A percentile compares a stretch with the other conserved stretches of the same genome.
These are phyloP conservation scores for Sphagnurus paluster DNA, from an alignment of 1,284 basidiomycete genomes.

Conservation along the genomic window DNA sequence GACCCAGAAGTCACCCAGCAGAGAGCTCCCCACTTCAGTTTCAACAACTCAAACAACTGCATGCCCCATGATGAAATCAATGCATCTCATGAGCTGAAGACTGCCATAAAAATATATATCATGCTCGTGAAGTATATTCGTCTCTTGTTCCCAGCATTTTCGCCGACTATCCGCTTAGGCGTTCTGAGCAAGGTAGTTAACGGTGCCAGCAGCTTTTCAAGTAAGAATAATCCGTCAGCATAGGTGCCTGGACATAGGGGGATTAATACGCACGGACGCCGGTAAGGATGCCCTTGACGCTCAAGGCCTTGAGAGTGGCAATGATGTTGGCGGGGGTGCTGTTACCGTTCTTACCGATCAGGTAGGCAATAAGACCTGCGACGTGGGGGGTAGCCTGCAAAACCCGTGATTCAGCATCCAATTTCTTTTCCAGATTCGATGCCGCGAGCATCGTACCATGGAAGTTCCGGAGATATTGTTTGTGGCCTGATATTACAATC, in stretches of 20 bases:
- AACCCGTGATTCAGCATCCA: too few species aligned
- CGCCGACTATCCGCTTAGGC: too few species aligned
- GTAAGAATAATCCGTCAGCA: not conserved
- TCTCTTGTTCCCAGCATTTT: too few species aligned
- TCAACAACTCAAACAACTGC: too few species aligned
- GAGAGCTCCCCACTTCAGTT: too few species aligned
- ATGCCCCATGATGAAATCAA: too few species aligned
- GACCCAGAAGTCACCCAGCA: too few species aligned
- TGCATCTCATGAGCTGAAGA: too few species aligned
- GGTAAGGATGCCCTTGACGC: slow-evolving; percentile 26
- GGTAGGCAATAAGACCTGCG: slow-evolving; percentile 35
- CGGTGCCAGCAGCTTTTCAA: not conserved
- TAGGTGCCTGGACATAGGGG: too few species aligned
- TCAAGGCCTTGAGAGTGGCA: slow-evolving; percentile 21
- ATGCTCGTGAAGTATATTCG: too few species aligned
- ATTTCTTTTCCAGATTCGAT: too few species aligned
- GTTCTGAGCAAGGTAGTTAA: not conserved
- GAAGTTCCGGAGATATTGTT: slow-evolving; percentile 71
- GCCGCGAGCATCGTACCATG: slow-evolving; percentile 36
- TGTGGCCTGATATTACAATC: slow-evolving; percentile 56
- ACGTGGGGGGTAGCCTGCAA: slow-evolving; percentile 16
- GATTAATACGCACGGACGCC: slow-evolving; percentile 24
- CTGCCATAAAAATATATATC: too few species aligned
- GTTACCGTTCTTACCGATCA: slow-evolving; percentile 31
- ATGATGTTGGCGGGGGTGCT: slow-evolving; percentile 28